phyloP scores from a whole-genome alignment of 306 rosid species.

The Castanospermum australe region DNA sequence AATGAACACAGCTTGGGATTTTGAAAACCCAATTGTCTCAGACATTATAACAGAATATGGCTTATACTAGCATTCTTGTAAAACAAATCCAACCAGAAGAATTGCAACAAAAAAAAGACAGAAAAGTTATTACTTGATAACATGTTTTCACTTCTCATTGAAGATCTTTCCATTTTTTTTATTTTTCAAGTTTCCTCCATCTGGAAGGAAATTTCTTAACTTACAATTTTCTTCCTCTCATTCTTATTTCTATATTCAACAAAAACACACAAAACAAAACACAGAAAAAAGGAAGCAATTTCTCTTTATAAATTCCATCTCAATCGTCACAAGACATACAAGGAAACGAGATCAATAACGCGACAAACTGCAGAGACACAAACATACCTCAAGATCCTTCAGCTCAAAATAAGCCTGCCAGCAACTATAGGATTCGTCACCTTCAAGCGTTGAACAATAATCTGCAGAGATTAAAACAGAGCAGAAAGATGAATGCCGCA shows the following conservation, averaged over 20 bases:
- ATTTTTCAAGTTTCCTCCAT: neutral
- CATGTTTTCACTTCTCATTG: neutral
- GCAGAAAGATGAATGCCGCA: neutral
- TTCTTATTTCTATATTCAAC: neutral
- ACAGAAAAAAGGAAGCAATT: too few relatives aligned
- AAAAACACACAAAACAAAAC: neutral
- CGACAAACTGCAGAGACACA: neutral
- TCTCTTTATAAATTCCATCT: neutral
- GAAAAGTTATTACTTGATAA: too few relatives aligned
- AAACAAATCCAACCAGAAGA: neutral
- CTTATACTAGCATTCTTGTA: too few relatives aligned
- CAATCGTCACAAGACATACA: neutral
- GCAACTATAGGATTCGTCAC: conserved; percentile 83
- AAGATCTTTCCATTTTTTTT: neutral
- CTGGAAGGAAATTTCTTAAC: neutral
- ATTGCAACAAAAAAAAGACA: neutral
- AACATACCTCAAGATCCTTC: conserved; percentile 74
- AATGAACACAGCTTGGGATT: neutral
- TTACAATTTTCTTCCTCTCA: neutral
- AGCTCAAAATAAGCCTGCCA: conserved; percentile 95
- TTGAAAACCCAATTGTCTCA: neutral
- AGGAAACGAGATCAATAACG: neutral
- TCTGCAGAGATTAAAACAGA: conserved; percentile 38
- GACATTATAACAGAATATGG: neutral
- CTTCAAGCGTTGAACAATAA: conserved; percentile 82